Percentiles rank a stretch among this genome's conserved stretches.
These are phyloP conservation scores for Ambrosia artemisiifolia DNA, from an alignment of 129 eudicot species.

Conservation along the genomic window DNA sequence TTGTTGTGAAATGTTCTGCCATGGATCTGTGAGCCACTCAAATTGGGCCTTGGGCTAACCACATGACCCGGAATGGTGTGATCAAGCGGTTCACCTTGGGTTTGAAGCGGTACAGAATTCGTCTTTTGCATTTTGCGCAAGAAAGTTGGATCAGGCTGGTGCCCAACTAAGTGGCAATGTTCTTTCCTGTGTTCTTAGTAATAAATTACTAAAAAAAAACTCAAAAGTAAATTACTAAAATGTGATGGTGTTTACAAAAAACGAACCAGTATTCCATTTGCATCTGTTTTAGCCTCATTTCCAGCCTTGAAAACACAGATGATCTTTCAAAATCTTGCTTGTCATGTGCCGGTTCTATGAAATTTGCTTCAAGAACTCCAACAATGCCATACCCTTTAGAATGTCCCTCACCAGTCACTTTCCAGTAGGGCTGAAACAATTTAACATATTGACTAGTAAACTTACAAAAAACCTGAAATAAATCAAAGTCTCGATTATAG, in stretches of 20 bases:
- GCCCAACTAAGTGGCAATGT: conserved; percentile 70
- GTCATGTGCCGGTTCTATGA: conserved; percentile 97
- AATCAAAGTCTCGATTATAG: background rate
- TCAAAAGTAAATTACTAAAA: background rate
- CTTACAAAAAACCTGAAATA: background rate
- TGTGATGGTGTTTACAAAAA: conserved; percentile 1
- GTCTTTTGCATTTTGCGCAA: conserved; percentile 31
- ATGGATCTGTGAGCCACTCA: conserved; percentile 33
- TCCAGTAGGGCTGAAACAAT: conserved; percentile 84
- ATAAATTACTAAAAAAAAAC: background rate
- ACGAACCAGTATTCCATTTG: conserved; percentile 81
- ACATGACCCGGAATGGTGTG: conserved; percentile 24
- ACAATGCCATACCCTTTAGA: conserved; percentile 81
- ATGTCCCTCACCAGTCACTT: conserved; percentile 76
- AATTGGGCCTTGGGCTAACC: conserved; percentile 30
- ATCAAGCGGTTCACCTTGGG: conserved; percentile 24
- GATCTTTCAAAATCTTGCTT: conserved; percentile 98
- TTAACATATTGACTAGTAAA: background rate
- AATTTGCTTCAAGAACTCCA: conserved; percentile 98
- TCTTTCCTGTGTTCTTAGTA: conserved; percentile 51
- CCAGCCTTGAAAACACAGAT: conserved; percentile 63
- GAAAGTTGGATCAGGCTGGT: conserved; percentile 35
- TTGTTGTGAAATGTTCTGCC: conserved; percentile 26
- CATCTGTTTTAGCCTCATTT: conserved; percentile 74
- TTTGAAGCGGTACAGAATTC: conserved; percentile 5